Percentiles rank a stretch among this genome's conserved stretches.
Evolutionary conservation across 1,139 yeast species (phyloP).

Genomic region (Wickerhamiella pararugosa): DNA sequence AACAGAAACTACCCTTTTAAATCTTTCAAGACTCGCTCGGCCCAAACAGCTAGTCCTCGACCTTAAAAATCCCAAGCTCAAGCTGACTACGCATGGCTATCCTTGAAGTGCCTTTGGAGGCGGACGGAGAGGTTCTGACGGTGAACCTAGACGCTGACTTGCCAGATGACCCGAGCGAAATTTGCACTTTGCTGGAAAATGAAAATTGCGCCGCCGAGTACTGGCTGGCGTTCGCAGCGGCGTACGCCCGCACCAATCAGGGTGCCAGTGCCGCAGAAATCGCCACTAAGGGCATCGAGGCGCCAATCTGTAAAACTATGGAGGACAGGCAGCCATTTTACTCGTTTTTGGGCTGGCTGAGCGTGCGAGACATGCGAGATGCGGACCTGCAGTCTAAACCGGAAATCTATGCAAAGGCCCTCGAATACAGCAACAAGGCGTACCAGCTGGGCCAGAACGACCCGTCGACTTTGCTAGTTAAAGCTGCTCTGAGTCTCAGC

Average conservation of each 20-base stretch:
- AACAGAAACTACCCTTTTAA: too few relatives aligned
- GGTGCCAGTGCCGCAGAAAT: constrained; percentile 51
- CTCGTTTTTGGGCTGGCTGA: constrained; percentile 60
- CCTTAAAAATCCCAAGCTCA: too few relatives aligned
- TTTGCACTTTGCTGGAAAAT: constrained; percentile 60
- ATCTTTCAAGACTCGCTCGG: too few relatives aligned
- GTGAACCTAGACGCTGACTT: constrained; percentile 44
- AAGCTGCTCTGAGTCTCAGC: constrained; percentile 37
- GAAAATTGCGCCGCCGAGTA: constrained; percentile 62
- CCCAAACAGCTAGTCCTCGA: too few relatives aligned
- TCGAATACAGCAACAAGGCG: constrained; percentile 21
- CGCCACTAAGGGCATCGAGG: constrained; percentile 40
- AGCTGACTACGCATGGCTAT: constrained; percentile 9
- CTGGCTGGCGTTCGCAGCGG: constrained; percentile 76
- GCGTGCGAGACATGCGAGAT: constrained; percentile 35
- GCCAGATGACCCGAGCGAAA: constrained; percentile 78
- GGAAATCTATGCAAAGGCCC: constrained; percentile 20
- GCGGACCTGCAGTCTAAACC: constrained; percentile 19
- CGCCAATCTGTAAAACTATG: constrained; percentile 26
- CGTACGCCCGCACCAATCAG: constrained; percentile 52
- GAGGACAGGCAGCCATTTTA: constrained; percentile 42
- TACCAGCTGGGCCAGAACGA: constrained; percentile 31
- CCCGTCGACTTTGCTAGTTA: constrained; percentile 39
- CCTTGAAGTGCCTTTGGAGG: constrained; percentile 28
- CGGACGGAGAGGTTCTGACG: constrained; percentile 29